Evolutionary conservation across 305 asterid species (phyloP).

Genomic region (Fraxinus latifolia): DNA sequence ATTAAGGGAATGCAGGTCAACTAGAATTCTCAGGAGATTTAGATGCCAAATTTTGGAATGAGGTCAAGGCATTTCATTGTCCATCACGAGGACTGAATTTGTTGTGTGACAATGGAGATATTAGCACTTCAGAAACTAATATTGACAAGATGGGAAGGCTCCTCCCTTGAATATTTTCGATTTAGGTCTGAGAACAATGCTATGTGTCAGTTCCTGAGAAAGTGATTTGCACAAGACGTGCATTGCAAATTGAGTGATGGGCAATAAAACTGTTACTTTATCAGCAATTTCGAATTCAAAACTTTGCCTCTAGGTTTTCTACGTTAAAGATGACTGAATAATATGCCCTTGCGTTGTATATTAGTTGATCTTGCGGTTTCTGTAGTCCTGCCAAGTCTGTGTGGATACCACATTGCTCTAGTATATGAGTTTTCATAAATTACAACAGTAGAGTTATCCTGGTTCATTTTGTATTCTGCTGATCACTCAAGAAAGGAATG

Average conservation of each 20-base stretch:
- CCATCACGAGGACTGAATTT: neutral
- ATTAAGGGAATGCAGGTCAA: neutral
- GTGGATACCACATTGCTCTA: neutral
- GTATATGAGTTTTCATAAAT: neutral
- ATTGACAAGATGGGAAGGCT: neutral
- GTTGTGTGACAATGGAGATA: neutral
- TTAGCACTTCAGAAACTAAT: neutral
- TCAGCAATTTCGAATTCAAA: neutral
- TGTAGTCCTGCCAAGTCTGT: neutral
- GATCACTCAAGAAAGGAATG: neutral
- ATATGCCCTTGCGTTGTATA: neutral
- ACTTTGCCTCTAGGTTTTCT: neutral
- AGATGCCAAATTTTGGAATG: neutral
- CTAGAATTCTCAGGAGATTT: neutral
- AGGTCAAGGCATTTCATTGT: neutral
- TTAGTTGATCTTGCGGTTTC: neutral
- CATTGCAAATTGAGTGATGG: neutral
- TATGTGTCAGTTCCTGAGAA: neutral
- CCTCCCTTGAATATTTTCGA: neutral
- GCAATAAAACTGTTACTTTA: neutral
- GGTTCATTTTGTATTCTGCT: slow-evolving; percentile 2
- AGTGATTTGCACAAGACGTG: neutral
- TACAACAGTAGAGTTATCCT: neutral
- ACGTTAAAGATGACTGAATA: neutral
- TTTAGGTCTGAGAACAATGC: neutral